Evolutionary conservation across 805 yeast species (phyloP).

Genomic region (Myxozyma neglecta): DNA sequence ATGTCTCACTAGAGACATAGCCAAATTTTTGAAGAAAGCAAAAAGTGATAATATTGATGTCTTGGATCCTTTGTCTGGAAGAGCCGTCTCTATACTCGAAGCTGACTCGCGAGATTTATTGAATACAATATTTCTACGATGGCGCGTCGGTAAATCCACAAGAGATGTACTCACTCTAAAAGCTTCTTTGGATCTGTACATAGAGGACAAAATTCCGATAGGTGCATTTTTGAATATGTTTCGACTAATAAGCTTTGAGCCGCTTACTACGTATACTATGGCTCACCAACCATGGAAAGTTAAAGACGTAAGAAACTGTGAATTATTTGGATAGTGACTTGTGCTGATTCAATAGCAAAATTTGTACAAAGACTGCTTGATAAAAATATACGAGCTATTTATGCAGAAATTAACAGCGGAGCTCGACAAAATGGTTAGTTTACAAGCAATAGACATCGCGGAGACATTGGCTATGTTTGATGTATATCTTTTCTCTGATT

Average conservation of each 20-base stretch:
- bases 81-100: slow-evolving; percentile 1
- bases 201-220: background rate
- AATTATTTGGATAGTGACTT: background rate
- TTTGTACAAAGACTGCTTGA: background rate
- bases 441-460: background rate
- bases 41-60: background rate
- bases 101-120: slow-evolving; percentile 6
- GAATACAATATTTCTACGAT: slow-evolving; percentile 2
- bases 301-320: background rate
- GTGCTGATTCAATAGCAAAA: background rate
- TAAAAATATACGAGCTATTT: background rate
- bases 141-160: slow-evolving; percentile 7
- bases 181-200: background rate
- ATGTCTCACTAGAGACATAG: slow-evolving; percentile 2
- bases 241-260: slow-evolving; percentile 4
- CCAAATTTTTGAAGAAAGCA: background rate
- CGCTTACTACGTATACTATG: slow-evolving; percentile 1
- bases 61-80: slow-evolving; percentile 4
- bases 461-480: slow-evolving; percentile 6
- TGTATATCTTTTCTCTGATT: slow-evolving; percentile 2
- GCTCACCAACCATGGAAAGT: slow-evolving; percentile 11
- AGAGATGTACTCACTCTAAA: slow-evolving; percentile 5
- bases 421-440: background rate
- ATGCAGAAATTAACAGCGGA: background rate
- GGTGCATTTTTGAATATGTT: slow-evolving; percentile 8